phyloP scores from a whole-genome alignment of 75 land plant genomes.

The Chamaecyparis obtusa region DNA sequence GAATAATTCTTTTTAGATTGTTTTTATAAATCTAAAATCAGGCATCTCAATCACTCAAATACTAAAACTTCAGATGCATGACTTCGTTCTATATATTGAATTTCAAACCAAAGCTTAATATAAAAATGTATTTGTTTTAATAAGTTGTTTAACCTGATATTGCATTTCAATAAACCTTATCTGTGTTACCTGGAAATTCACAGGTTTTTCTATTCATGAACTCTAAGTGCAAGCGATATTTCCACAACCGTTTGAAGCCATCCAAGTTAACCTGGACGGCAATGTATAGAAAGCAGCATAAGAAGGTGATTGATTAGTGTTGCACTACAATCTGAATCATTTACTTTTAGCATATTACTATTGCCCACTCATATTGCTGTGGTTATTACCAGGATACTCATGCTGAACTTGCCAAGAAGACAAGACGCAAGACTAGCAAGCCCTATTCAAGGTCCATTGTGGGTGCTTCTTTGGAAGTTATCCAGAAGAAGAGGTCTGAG shows the following conservation, averaged over 20 bases:
- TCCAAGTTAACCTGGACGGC: conserved; percentile 79
- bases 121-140: neutral
- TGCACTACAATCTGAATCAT: neutral
- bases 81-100: no score
- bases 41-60: no score
- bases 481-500: conserved; percentile 81
- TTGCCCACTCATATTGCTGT: neutral
- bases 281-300: conserved; percentile 72
- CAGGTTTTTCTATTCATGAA: conserved; percentile 69
- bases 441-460: conserved; percentile 86
- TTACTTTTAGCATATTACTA: neutral
- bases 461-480: conserved; percentile 85
- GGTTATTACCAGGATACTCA: conserved; percentile 51
- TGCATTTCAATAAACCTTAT: neutral
- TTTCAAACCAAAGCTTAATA: neutral
- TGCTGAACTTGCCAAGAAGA: conserved; percentile 73
- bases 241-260: conserved; percentile 74
- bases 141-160: neutral
- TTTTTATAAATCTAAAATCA: neutral
- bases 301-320: conserved; percentile 48
- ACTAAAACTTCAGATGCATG: neutral
- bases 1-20: neutral
- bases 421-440: conserved; percentile 62
- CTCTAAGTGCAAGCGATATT: conserved; percentile 78
- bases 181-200: neutral